phyloP scores from a whole-genome alignment of 179 eudicot genomes.

The Sideroxylon spinosum region DNA sequence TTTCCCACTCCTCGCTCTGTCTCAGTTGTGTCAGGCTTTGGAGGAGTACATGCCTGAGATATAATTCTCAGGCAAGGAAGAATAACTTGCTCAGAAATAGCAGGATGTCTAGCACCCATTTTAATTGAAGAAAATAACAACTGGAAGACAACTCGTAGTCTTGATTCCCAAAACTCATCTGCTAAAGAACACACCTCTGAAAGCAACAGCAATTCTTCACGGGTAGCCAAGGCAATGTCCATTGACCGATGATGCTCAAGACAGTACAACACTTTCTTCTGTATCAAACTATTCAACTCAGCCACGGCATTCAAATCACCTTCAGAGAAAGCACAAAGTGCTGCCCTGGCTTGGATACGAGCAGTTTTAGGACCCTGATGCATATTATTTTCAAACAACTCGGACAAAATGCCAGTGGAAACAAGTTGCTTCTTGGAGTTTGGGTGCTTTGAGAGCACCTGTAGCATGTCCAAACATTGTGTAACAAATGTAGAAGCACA shows the following conservation, averaged over 20 bases:
- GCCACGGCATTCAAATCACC: constrained; percentile 82
- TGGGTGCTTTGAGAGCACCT: constrained; percentile 85
- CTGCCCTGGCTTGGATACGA: constrained; percentile 97
- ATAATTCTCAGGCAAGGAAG: constrained; percentile 96
- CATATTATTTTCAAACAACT: constrained; percentile 95
- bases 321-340: constrained; percentile 97
- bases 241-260: constrained; percentile 99
- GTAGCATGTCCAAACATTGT: constrained; percentile 92
- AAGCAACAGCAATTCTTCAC: constrained; percentile 90
- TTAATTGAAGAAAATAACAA: constrained; percentile 89
- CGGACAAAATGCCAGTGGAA: constrained; percentile 79
- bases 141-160: constrained; percentile 93
- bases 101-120: constrained; percentile 93
- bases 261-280: constrained; percentile 89
- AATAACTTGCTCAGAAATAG: constrained; percentile 95
- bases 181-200: constrained; percentile 92
- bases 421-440: constrained; percentile 94
- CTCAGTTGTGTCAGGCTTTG: constrained; percentile 79
- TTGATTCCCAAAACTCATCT: constrained; percentile 98
- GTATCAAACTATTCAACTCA: constrained; percentile 83
- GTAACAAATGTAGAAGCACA: constrained; percentile 96
- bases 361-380: constrained; percentile 98
- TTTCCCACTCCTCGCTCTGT: constrained; percentile 59
- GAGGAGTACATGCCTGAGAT: constrained; percentile 99
- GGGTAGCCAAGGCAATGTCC: constrained; percentile 93